Base-by-base conservation (phyloP, 208 protist species). In the Wallacemonas rigidus region DNA sequence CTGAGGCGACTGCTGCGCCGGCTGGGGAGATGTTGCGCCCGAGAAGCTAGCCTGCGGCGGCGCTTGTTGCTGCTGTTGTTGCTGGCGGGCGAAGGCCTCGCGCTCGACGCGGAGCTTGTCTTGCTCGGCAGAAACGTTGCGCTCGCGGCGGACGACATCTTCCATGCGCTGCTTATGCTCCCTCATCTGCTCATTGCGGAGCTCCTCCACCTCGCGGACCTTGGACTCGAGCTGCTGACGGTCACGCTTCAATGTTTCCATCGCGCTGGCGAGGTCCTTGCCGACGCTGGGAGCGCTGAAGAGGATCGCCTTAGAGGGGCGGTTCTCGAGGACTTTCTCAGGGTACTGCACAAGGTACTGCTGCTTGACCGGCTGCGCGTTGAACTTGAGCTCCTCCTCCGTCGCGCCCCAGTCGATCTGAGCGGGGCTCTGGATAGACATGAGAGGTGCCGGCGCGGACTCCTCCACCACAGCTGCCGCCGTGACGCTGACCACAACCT, bases 321-420 rank as follows among this genome's bases (percentile, higher is more conserved):
- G 67, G 67, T 91, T 86, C 64, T 82, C 83, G 67, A 92, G 43
- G 50, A 94, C 79, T n/a, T 69, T 68, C 54, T 72, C 77, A 14
- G 90, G 90, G 82, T 94, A 94, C 74, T 86, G 72, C n/a, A 82
- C 87, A 12, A 79, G 47, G 78, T 82, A 90, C 77, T 85, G 73
- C 51, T 44, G 43, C 57, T 64, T 61, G 53, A n/a, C 57, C 9
- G 55, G 79, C 69, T 86, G 77, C 17, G 70, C 70, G 57, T 87
- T 82, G 75, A 93, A 93, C 38, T 79, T 84, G 78, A 89, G 85
- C 60, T 95, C 86, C 65, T 95, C 90, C 57, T 93, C 87, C 39
- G 76, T 75, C 47, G 63, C 57, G 15, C 85, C 89, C 90, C 90
- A 95, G 80, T 81, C 92, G 81, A 92, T 92, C 67, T 86, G 78